A percentile compares a stretch with the other conserved stretches of the same genome.
Conservation (phyloP, 192 early-diverging fungal species). For the Backusella tuberculispora region DNA sequence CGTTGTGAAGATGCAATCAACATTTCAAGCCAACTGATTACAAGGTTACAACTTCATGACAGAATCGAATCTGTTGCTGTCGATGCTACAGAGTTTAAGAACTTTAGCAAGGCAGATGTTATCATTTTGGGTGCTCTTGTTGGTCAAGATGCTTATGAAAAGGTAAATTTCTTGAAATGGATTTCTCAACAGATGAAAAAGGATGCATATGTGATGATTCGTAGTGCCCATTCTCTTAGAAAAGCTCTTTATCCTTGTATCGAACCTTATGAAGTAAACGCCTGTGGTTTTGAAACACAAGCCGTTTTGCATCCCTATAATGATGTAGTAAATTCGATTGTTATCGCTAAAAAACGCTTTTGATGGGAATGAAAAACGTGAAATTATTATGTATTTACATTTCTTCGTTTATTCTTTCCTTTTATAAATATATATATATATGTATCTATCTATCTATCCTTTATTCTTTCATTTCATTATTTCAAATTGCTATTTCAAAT, state of each 20-base stretch:
- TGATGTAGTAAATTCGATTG: constrained; percentile 37
- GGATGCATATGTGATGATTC: constrained; percentile 23
- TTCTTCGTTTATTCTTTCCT: no score
- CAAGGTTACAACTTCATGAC: neutral
- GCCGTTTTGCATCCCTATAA: constrained; percentile 32
- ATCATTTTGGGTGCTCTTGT: constrained; percentile 35
- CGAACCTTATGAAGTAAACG: constrained; percentile 17
- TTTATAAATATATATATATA: no score
- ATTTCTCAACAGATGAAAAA: constrained; percentile 28
- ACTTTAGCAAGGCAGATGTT: constrained; percentile 26
- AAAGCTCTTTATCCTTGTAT: constrained; percentile 30
- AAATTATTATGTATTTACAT: no score
- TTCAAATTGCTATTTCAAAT: no score
- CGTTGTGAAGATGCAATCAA: constrained; percentile 14
- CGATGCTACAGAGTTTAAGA: constrained; percentile 14
- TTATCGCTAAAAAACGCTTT: constrained; percentile 28
- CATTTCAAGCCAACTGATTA: neutral
- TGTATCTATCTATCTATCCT: no score
- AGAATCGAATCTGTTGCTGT: neutral
- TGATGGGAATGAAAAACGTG: no score
- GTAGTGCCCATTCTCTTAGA: constrained; percentile 39
- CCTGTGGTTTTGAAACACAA: constrained; percentile 26
- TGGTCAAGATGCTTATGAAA: constrained; percentile 13
- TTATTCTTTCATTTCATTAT: no score
- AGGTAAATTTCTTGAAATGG: constrained; percentile 19